Base-by-base conservation (phyloP, 2,329 filamentous ascomycete genomes). In the Diaporthe capsici region DNA sequence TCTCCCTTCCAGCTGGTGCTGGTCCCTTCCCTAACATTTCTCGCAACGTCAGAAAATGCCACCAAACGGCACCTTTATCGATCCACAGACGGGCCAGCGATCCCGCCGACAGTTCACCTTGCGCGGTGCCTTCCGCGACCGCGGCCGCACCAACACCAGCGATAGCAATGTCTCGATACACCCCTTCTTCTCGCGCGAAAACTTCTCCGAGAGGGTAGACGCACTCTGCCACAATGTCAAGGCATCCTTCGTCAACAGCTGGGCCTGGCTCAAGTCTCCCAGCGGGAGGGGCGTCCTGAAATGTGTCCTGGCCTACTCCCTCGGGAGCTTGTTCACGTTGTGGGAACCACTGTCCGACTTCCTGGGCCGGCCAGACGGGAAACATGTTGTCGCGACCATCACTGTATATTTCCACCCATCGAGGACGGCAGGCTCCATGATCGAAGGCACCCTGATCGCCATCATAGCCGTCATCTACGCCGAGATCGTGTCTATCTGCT, bases 391-490 rank as follows among this genome's bases (percentile, higher is more conserved):
- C 71, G 95, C 95, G 44, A 98, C 96, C 2, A 92, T 98, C 75
- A 97, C 95, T 0, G 96, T 98, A 15, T 98, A 98, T 82, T 98
- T 98, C 81, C 95, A 98, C 83, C 95, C 96, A 6, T 94, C 95
- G 8, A 90, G 96, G 75, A 95, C 95, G 25, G 91, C 93, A 37
- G 96, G 96, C 0, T 97, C 94, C 78, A 98, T 98, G 95, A 90
- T 95, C 75, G 94, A 98, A 84, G 96, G 95, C 4, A 90, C 93
- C 15, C 85, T 96, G 47, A 92, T 97, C 75, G 94, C 95, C 8
- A 85, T 94, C 51, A 87, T 94, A 47, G 96, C 95, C 2, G 94
- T 98, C 76, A 84, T 92, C 51, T 98, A 98, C 82, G 93, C 93
- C 3, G 90, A 92, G 47, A 86, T 95, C 53, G 87, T 98, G 51